These are phyloP conservation scores for Xylaria multiplex DNA, from an alignment of 2,329 filamentous ascomycete species.

Conservation along the genomic window DNA sequence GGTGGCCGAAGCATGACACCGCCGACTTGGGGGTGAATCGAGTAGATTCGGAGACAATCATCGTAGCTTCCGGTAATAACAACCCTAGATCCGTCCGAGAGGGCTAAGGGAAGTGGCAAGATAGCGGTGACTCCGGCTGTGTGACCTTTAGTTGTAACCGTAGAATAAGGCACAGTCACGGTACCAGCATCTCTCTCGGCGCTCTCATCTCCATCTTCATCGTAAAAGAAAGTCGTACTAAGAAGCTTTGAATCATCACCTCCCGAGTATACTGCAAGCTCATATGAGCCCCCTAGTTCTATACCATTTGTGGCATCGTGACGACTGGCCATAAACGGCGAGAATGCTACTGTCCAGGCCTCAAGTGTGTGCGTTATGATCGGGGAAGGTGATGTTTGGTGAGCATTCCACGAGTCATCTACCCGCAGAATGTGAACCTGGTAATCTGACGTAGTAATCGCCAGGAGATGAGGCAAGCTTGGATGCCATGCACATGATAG, in stretches of 20 bases:
- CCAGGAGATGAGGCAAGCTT: constrained; percentile 62
- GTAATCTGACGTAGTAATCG: constrained; percentile 76
- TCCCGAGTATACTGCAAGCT: constrained; percentile 69
- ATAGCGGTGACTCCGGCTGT: constrained; percentile 90
- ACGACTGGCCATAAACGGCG: constrained; percentile 45
- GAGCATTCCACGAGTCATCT: constrained; percentile 54
- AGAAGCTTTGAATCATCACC: constrained; percentile 78
- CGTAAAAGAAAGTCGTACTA: constrained; percentile 52
- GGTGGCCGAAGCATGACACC: constrained; percentile 56
- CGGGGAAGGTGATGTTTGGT: constrained; percentile 49
- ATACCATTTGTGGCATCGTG: constrained; percentile 10
- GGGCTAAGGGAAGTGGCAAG: constrained; percentile 67
- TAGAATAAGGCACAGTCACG: constrained; percentile 40
- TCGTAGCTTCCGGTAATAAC: constrained; percentile 93
- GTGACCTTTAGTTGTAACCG: constrained; percentile 64
- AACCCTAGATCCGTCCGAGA: constrained; percentile 60
- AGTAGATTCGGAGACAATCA: constrained; percentile 77
- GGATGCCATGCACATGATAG: constrained; percentile 81
- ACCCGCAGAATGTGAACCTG: constrained; percentile 66
- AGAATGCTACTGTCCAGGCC: constrained; percentile 78
- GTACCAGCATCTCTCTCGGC: constrained; percentile 30
- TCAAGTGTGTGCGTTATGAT: constrained; percentile 68
- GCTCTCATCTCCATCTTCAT: constrained; percentile 20
- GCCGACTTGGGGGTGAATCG: constrained; percentile 55
- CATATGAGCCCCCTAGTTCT: constrained; percentile 26